Base-by-base conservation (phyloP, 345 rosid species). In the Corchorus capsularis region DNA sequence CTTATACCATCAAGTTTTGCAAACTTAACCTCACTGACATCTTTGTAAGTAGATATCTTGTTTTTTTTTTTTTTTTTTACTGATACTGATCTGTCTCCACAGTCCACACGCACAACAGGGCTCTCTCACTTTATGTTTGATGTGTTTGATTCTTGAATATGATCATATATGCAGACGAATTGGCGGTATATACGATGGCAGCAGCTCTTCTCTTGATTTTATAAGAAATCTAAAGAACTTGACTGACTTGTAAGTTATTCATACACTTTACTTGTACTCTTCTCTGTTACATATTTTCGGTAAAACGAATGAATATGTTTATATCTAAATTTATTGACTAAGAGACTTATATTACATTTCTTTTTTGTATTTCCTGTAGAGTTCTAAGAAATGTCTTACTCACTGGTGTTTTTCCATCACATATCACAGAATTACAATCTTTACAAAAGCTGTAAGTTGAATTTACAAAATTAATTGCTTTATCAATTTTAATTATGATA, bases 161-260 rank as follows among this genome's bases (percentile, higher is more conserved):
- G 27, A 27, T 27, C 34, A 2, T n/a, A n/a, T n/a, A n/a, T 76
- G 76, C 27, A 85, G 90, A 72, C 71, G 84, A 63, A 78, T 87
- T 19, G 73, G 83, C 46, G 88, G 82, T 49, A 43, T 87, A 47
- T 49, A 46, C 20, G 77, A 80, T 69, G 77, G 52, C 49, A 85
- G 87, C 75, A 79, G 75, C 74, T 85, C 90, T 66, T 83, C 93
- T 34, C 77, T 91, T 72, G 83, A 77, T 8, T 88, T 91, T 71
- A 74, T 91, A 16, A 77, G 39, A 65, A 20, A 79, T 69, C 63
- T 91, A 90, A 34, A 34, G 45, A 62, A 34, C 19, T 34, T 62
- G 46, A 70, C 69, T 11, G 64, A 65, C 76, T 77, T 87, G 91
- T 87, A 79, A 85, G 87, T 56, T 49, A 4, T 69, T 4, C 13